Percentiles rank a stretch among this genome's conserved stretches.
phyloP scores from a whole-genome alignment of 2,329 filamentous ascomycete species.

The Aspergillus neotritici region DNA sequence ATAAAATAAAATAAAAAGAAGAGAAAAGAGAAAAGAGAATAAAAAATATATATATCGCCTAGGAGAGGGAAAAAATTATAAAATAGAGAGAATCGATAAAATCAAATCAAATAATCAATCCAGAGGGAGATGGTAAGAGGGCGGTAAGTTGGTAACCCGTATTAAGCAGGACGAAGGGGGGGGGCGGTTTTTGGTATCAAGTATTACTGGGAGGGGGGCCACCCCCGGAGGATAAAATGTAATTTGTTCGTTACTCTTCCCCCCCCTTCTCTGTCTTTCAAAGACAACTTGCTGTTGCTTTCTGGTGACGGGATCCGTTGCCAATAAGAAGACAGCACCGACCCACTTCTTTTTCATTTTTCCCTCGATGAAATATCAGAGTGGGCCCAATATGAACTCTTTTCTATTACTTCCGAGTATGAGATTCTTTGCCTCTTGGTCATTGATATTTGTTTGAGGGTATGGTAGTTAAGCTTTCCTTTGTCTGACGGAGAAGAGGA shows the following conservation, averaged over 20 bases:
- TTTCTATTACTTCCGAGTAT: background rate
- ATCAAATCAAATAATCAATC: slow-evolving; percentile 2
- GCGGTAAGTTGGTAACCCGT: slow-evolving; percentile 12
- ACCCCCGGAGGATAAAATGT: slow-evolving; percentile 11
- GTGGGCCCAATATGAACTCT: slow-evolving; percentile 2
- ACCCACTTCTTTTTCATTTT: slow-evolving; percentile 5
- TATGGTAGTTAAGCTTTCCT: slow-evolving; percentile 20
- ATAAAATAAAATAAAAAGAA: slow-evolving; percentile 8
- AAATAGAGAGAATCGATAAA: slow-evolving; percentile 2
- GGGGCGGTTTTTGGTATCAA: slow-evolving; percentile 13
- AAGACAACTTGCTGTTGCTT: slow-evolving; percentile 19
- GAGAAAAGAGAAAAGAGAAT: slow-evolving; percentile 2
- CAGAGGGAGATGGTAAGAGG: slow-evolving; percentile 1
- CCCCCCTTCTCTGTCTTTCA: slow-evolving; percentile 6
- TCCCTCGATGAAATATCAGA: slow-evolving; percentile 3
- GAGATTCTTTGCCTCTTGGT: slow-evolving; percentile 1
- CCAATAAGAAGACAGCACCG: slow-evolving; percentile 7
- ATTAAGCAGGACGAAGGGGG: slow-evolving; percentile 10
- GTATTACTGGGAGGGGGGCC: slow-evolving; percentile 9
- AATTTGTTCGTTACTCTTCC: slow-evolving; percentile 10
- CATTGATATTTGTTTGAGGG: background rate
- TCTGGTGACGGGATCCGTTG: slow-evolving; percentile 21
- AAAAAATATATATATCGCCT: background rate
- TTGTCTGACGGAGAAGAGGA: background rate
- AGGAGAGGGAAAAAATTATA: background rate